Evolutionary conservation across 1,139 yeast genomes (phyloP).

Genomic region (Geotrichum histeridarum): DNA sequence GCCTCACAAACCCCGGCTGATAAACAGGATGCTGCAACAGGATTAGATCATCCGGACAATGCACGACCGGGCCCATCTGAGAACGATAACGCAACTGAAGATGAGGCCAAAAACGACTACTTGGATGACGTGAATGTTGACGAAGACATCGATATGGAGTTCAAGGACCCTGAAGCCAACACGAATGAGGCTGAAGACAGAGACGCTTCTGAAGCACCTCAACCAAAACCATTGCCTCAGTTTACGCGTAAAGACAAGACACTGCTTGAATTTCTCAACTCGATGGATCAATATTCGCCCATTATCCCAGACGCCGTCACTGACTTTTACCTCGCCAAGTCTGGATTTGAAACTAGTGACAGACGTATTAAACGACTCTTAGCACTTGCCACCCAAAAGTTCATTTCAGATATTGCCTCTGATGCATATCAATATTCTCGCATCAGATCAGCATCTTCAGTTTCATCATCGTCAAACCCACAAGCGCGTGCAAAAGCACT

Average conservation of each 20-base stretch:
- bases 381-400: constrained; percentile 94
- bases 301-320: constrained; percentile 98
- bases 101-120: neutral
- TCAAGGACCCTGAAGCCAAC: constrained; percentile 11
- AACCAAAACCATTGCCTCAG: constrained; percentile 49
- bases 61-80: neutral
- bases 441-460: constrained; percentile 78
- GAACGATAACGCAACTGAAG: neutral
- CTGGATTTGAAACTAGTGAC: constrained; percentile 83
- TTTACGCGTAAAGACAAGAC: constrained; percentile 81
- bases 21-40: too few relatives aligned
- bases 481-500: constrained; percentile 79
- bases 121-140: constrained; percentile 6
- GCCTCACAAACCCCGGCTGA: too few relatives aligned
- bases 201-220: constrained; percentile 14
- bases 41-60: too few relatives aligned
- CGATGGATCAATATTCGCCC: constrained; percentile 93
- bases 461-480: constrained; percentile 77
- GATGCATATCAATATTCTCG: constrained; percentile 95
- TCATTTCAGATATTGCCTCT: constrained; percentile 87
- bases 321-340: constrained; percentile 81
- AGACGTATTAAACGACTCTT: constrained; percentile 74
- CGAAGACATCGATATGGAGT: constrained; percentile 27
- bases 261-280: constrained; percentile 72
- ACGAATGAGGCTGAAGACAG: constrained; percentile 21